Evolutionary conservation across 2,329 filamentous ascomycete genomes (phyloP).

Genomic region (Neoarthrinium moseri): DNA sequence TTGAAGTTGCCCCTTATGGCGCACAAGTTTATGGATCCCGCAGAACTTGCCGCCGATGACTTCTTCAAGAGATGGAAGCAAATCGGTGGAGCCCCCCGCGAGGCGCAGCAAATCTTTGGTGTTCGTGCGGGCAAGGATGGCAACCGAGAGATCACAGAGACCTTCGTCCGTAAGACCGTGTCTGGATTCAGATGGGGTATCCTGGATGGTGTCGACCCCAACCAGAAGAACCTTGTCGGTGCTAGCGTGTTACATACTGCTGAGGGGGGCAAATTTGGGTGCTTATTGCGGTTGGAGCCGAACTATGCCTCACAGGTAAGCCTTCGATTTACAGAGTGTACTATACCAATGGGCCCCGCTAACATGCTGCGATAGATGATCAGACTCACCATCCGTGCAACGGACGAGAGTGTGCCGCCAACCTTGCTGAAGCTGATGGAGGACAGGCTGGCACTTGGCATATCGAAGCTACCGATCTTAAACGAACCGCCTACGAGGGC

Average conservation of each 20-base stretch:
- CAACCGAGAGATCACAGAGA: conserved; percentile 64
- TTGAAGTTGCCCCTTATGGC: conserved; percentile 84
- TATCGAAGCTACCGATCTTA: conserved; percentile 38
- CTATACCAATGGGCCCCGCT: conserved; percentile 16
- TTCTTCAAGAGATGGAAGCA: conserved; percentile 99
- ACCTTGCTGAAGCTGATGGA: conserved; percentile 85
- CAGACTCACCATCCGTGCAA: conserved; percentile 88
- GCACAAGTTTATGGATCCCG: conserved; percentile 96
- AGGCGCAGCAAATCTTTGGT: conserved; percentile 85
- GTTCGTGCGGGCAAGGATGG: conserved; percentile 53
- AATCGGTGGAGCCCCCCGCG: conserved; percentile 83
- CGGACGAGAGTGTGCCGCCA: conserved; percentile 82
- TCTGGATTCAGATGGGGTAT: conserved; percentile 89
- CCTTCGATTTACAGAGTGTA: conserved; percentile 12
- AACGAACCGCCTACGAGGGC: conserved; percentile 40
- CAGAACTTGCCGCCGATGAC: conserved; percentile 82
- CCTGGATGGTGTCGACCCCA: conserved; percentile 83
- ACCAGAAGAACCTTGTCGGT: conserved; percentile 89
- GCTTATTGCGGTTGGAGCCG: conserved; percentile 88
- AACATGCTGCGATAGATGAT: conserved; percentile 71
- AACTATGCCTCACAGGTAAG: conserved; percentile 89
- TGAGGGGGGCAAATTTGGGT: conserved; percentile 88
- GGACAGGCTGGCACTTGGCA: conserved; percentile 65
- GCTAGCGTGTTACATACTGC: conserved; percentile 82
- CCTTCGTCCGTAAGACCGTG: conserved; percentile 70